These are phyloP conservation scores for Sarcomyxa edulis DNA, from an alignment of 768 basidiomycete species.

Conservation along the genomic window DNA sequence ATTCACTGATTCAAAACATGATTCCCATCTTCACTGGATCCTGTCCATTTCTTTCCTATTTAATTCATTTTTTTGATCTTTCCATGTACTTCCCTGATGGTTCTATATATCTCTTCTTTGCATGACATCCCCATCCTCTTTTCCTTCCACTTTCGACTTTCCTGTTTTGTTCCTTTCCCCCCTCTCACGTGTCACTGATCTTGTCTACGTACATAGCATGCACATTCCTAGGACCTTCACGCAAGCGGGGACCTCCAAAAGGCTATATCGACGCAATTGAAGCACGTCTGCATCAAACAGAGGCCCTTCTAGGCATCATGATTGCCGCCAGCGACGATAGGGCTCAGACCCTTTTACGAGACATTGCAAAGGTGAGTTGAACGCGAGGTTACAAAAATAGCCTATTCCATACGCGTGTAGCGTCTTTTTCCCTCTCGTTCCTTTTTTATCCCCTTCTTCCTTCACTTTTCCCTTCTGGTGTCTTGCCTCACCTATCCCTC, in stretches of 20 bases:
- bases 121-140: constrained; percentile 8
- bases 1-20: too few species aligned
- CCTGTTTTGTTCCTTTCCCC: constrained; percentile 3
- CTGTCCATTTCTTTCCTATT: too few species aligned
- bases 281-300: constrained; percentile 84
- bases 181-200: constrained; percentile 7
- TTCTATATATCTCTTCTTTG: constrained; percentile 3
- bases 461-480: too few species aligned
- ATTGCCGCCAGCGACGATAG: constrained; percentile 44
- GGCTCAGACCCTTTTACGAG: constrained; percentile 39
- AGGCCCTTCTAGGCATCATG: constrained; percentile 82
- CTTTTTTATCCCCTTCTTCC: too few species aligned
- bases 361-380: constrained; percentile 43
- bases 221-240: constrained; percentile 74
- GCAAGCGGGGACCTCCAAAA: constrained; percentile 85
- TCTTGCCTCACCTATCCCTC: too few species aligned
- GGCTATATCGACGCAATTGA: constrained; percentile 96
- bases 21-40: too few species aligned
- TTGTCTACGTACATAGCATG: constrained; percentile 49
- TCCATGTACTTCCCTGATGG: constrained; percentile 5
- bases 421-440: too few species aligned
- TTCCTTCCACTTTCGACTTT: constrained; percentile 8
- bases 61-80: constrained; percentile 7
- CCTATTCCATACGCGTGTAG: constrained; percentile 4
- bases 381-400: too few species aligned